Evolutionary conservation across 768 basidiomycete genomes (phyloP).

Genomic region (Boletus subparvulus): DNA sequence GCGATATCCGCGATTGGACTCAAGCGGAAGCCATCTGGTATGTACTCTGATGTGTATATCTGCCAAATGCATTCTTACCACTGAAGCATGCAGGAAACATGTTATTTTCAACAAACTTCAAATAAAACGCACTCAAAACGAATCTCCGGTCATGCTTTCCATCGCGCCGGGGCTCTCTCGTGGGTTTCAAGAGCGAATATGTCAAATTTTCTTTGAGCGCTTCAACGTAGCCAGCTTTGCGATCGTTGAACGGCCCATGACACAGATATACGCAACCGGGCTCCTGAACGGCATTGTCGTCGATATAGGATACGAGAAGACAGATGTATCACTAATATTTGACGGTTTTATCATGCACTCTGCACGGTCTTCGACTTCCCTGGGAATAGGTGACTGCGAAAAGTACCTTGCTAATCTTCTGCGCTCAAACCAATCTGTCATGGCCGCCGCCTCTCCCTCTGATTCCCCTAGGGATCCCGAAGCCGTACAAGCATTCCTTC

Average conservation of each 20-base stretch:
- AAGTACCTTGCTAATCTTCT: constrained; percentile 73
- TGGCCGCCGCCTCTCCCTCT: constrained; percentile 56
- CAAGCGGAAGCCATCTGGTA: constrained; percentile 91
- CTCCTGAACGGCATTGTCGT: constrained; percentile 72
- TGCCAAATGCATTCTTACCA: constrained; percentile 4
- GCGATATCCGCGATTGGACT: constrained; percentile 70
- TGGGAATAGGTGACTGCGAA: constrained; percentile 75
- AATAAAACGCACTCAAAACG: constrained; percentile 80
- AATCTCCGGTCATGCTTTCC: constrained; percentile 80
- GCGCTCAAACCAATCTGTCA: constrained; percentile 63
- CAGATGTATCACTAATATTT: constrained; percentile 75
- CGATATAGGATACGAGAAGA: constrained; percentile 75
- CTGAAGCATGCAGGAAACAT: constrained; percentile 64
- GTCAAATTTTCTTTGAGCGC: constrained; percentile 87
- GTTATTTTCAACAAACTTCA: constrained; percentile 72
- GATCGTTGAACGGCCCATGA: constrained; percentile 79
- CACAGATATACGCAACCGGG: constrained; percentile 79
- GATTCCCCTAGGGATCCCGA: constrained; percentile 47
- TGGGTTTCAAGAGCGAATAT: constrained; percentile 65
- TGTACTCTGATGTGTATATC: neutral
- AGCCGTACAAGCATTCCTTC: constrained; percentile 48
- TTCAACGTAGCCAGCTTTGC: constrained; percentile 86
- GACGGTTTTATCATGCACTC: constrained; percentile 65
- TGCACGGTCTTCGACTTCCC: constrained; percentile 51
- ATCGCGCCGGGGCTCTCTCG: constrained; percentile 66